These are phyloP conservation scores for Sindora glabra DNA, from an alignment of 306 rosid species.

Conservation along the genomic window DNA sequence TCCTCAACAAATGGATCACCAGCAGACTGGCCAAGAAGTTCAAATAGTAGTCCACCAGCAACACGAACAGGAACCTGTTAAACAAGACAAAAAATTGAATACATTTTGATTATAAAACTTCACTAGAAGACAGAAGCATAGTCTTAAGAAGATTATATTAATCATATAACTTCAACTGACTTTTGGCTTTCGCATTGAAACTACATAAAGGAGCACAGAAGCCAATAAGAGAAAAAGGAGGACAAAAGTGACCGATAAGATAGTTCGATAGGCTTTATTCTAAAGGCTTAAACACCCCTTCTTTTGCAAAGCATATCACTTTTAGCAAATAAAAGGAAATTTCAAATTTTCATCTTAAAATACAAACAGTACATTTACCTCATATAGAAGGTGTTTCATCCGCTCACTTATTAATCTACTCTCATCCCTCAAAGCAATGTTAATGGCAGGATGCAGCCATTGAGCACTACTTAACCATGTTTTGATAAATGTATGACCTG, in stretches of 20 bases:
- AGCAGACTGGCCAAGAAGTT: conserved; percentile 85
- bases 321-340: background rate
- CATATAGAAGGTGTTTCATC: conserved; percentile 81
- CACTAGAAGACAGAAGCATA: background rate
- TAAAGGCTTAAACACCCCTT: background rate
- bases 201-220: background rate
- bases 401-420: conserved; percentile 68
- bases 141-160: too few relatives aligned
- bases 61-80: conserved; percentile 81
- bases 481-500: conserved; percentile 44
- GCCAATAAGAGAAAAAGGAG: background rate
- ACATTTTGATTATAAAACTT: too few relatives aligned
- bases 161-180: background rate
- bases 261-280: background rate
- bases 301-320: background rate
- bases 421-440: conserved; percentile 70
- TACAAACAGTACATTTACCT: conserved; percentile 32
- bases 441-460: conserved; percentile 87
- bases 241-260: background rate
- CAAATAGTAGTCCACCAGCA: conserved; percentile 85
- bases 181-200: background rate
- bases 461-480: conserved; percentile 70
- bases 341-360: background rate
- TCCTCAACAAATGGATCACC: conserved; percentile 76
- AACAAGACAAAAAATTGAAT: background rate